Percentiles rank a stretch among this genome's conserved stretches.
Evolutionary conservation across 805 yeast species (phyloP).

Genomic region (Candida germanica): DNA sequence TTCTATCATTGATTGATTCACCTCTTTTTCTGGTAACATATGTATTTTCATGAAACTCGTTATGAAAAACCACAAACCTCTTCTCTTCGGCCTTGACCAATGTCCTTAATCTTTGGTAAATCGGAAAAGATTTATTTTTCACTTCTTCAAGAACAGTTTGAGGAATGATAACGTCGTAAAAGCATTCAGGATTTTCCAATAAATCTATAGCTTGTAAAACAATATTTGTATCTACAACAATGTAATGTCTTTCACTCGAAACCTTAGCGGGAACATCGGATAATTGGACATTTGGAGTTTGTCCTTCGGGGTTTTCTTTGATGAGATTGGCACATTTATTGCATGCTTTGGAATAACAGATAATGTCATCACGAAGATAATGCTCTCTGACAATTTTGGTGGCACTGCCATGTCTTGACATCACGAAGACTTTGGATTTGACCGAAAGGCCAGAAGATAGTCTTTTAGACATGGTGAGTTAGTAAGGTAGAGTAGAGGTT

Average conservation of each 20-base stretch:
- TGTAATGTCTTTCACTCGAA: constrained; percentile 64
- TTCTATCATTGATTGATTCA: constrained; percentile 83
- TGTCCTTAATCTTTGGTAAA: constrained; percentile 78
- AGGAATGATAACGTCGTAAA: constrained; percentile 89
- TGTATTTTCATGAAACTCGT: constrained; percentile 79
- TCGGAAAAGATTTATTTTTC: constrained; percentile 79
- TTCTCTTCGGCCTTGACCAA: constrained; percentile 74
- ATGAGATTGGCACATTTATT: constrained; percentile 51
- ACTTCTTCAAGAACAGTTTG: constrained; percentile 95
- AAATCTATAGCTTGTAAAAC: constrained; percentile 86
- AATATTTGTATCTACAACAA: constrained; percentile 84
- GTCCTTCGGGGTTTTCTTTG: constrained; percentile 65
- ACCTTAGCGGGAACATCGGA: constrained; percentile 56
- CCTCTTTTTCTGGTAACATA: constrained; percentile 57
- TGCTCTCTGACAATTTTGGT: constrained; percentile 92
- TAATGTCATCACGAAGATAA: constrained; percentile 86
- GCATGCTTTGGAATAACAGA: constrained; percentile 80
- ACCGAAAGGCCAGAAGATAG: constrained; percentile 50
- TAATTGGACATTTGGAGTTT: constrained; percentile 62
- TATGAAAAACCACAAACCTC: constrained; percentile 87
- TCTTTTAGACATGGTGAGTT: constrained; percentile 31
- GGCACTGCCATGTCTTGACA: constrained; percentile 88
- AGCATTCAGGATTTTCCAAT: constrained; percentile 70
- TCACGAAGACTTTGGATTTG: constrained; percentile 85
- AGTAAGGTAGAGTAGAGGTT: constrained; percentile 5